Evolutionary conservation across 2,329 filamentous ascomycete species (phyloP).

Genomic region (Pseudopyricularia cyperi): DNA sequence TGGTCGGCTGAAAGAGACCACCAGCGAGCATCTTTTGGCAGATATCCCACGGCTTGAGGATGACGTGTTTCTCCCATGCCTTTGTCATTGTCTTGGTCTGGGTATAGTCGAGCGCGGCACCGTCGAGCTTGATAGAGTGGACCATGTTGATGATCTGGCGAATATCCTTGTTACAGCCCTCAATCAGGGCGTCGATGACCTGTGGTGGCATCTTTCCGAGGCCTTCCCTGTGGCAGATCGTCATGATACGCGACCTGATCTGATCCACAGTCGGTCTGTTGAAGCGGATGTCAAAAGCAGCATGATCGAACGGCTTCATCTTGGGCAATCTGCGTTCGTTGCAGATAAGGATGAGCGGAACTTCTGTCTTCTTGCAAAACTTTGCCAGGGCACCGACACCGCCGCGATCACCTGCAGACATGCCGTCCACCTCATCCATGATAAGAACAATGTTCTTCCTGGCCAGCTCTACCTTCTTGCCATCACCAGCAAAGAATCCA

Average conservation of each 20-base stretch:
- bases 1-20: slow-evolving; percentile 71
- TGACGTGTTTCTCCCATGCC: slow-evolving; percentile 94
- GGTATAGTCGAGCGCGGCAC: slow-evolving; percentile 66
- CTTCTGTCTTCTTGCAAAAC: slow-evolving; percentile 86
- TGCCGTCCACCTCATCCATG: slow-evolving; percentile 98
- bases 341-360: slow-evolving; percentile 95
- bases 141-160: slow-evolving; percentile 99
- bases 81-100: slow-evolving; percentile 90
- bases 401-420: slow-evolving; percentile 93
- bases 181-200: slow-evolving; percentile 86
- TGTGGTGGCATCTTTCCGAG: slow-evolving; percentile 65
- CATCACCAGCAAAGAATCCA: slow-evolving; percentile 79
- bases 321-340: slow-evolving; percentile 88
- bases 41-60: slow-evolving; percentile 97
- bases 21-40: slow-evolving; percentile 82
- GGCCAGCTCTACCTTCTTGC: slow-evolving; percentile 61
- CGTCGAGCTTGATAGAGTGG: slow-evolving; percentile 81
- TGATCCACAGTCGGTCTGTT: slow-evolving; percentile 80
- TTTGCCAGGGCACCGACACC: slow-evolving; percentile 90
- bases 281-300: slow-evolving; percentile 76
- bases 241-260: slow-evolving; percentile 84
- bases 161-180: slow-evolving; percentile 91
- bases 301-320: slow-evolving; percentile 95
- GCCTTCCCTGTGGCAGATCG: slow-evolving; percentile 84
- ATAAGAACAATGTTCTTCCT: slow-evolving; percentile 94